Evolutionary conservation across 257 asterid species (phyloP).

Genomic region (Solanum neorickii): DNA sequence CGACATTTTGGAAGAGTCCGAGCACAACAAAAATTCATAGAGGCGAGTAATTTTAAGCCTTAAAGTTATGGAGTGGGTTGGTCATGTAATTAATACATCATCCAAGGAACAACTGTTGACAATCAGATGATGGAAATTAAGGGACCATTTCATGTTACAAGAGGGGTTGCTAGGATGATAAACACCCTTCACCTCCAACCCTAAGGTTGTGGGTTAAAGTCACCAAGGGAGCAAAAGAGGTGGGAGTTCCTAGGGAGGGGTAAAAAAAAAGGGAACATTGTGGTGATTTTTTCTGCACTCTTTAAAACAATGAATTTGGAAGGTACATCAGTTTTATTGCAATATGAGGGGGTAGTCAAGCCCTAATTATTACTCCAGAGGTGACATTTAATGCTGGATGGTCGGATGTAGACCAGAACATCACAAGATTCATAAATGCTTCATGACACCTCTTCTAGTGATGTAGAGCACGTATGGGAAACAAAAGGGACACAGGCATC

Average conservation of each 20-base stretch:
- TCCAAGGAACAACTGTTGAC: background rate
- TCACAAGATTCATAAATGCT: background rate
- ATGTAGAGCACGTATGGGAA: background rate
- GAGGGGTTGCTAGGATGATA: background rate
- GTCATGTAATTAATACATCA: background rate
- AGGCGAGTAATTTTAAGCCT: background rate
- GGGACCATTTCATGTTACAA: background rate
- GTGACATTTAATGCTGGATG: background rate
- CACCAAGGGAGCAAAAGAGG: background rate
- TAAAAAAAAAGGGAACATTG: background rate
- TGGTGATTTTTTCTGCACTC: background rate
- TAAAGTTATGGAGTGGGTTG: background rate
- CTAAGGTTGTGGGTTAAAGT: background rate
- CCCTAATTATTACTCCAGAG: background rate
- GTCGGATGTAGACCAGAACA: background rate
- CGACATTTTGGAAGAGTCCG: background rate
- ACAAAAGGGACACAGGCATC: background rate
- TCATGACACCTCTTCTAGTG: background rate
- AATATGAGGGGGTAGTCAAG: background rate
- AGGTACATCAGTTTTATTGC: background rate
- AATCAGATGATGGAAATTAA: background rate
- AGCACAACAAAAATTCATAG: background rate
- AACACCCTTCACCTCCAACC: background rate
- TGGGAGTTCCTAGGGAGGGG: background rate
- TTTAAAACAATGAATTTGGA: background rate